phyloP scores from a whole-genome alignment of 164 flowering plant species.

The Nymphaea colorata region DNA sequence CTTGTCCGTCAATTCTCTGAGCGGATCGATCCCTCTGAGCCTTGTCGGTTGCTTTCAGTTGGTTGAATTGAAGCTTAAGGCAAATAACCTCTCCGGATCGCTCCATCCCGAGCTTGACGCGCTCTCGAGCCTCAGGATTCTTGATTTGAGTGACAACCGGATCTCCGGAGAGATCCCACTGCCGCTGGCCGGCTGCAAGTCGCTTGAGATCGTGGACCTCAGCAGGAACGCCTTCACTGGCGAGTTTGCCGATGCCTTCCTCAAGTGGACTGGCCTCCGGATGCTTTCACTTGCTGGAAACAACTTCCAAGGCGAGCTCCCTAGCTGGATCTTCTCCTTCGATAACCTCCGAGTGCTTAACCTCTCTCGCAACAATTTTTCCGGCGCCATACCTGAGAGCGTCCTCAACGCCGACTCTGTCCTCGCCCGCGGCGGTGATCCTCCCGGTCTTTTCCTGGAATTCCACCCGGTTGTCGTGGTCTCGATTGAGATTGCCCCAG shows the following conservation, averaged over 20 bases:
- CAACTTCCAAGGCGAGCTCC: constrained; percentile 56
- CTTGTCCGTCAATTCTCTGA: constrained; percentile 58
- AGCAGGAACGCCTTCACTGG: constrained; percentile 80
- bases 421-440: constrained; percentile 24
- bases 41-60: constrained; percentile 91
- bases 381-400: constrained; percentile 65
- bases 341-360: constrained; percentile 46
- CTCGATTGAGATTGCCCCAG: constrained; percentile 17
- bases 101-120: constrained; percentile 94
- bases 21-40: constrained; percentile 75
- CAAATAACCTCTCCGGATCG: constrained; percentile 73
- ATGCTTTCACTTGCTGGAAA: constrained; percentile 67
- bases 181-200: constrained; percentile 87
- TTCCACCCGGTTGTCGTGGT: neutral
- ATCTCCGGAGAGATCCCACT: constrained; percentile 85
- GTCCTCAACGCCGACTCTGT: constrained; percentile 46
- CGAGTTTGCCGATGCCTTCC: constrained; percentile 56
- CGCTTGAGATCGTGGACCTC: constrained; percentile 79
- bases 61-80: constrained; percentile 55
- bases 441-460: neutral
- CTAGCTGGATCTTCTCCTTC: constrained; percentile 72
- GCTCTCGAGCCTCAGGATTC: constrained; percentile 62
- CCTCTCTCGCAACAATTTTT: constrained; percentile 64
- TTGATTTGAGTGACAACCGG: constrained; percentile 66
- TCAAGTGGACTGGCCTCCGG: constrained; percentile 73